Conservation (phyloP, 2,329 filamentous ascomycete genomes). For the Monilinia laxa region DNA sequence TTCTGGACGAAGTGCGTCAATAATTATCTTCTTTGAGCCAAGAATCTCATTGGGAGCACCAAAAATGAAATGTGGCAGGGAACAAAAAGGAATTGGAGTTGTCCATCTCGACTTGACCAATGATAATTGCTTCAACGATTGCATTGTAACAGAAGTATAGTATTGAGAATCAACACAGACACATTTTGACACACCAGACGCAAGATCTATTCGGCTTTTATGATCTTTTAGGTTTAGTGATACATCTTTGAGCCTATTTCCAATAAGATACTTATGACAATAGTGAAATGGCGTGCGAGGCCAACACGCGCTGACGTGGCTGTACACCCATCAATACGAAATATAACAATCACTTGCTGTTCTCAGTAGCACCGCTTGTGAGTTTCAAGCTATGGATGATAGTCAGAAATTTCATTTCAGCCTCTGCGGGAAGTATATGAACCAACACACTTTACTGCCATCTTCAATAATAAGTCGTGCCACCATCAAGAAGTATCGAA, state of each 20-base stretch:
- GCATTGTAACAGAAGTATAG: neutral
- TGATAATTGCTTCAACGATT: neutral
- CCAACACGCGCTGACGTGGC: neutral
- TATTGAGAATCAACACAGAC: neutral
- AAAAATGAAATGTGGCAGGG: conserved; percentile 4
- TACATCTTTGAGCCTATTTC: neutral
- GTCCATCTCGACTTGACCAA: conserved; percentile 1
- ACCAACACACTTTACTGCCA: neutral
- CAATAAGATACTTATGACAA: neutral
- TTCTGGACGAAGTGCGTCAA: neutral
- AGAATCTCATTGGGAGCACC: conserved; percentile 4
- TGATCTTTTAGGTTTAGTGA: neutral
- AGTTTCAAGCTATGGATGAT: neutral
- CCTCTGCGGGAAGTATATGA: neutral
- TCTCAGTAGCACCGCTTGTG: neutral
- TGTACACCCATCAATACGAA: neutral
- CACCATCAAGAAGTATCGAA: neutral
- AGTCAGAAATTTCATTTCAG: neutral
- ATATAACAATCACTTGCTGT: neutral
- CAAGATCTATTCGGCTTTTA: neutral
- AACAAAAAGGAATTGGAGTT: neutral
- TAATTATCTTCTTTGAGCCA: neutral
- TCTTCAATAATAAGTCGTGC: neutral
- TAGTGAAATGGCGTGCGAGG: neutral
- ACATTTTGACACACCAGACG: neutral